Percentiles rank a stretch among this genome's conserved stretches.
These are phyloP conservation scores for Halenospora varia DNA, from an alignment of 495 filamentous ascomycete genomes.

Conservation along the genomic window DNA sequence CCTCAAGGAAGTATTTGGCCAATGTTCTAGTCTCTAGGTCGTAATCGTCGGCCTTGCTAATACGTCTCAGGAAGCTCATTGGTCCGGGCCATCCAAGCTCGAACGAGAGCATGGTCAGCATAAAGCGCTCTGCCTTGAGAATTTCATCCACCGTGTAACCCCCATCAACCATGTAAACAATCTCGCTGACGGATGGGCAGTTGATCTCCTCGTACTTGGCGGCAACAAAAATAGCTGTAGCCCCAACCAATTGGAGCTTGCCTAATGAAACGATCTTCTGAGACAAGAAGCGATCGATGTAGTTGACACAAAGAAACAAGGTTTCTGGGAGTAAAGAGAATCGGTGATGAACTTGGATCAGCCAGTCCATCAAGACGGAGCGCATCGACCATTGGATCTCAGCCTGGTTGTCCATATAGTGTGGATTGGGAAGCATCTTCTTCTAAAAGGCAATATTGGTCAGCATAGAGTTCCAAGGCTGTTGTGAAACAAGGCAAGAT, in stretches of 20 bases:
- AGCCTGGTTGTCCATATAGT: conserved; percentile 96
- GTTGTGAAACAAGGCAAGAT: conserved; percentile 19
- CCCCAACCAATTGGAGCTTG: conserved; percentile 94
- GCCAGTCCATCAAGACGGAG: conserved; percentile 95
- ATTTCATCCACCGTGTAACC: conserved; percentile 89
- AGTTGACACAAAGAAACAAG: conserved; percentile 88
- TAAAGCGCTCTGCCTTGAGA: conserved; percentile 95
- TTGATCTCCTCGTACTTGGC: conserved; percentile 99
- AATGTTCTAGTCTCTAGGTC: conserved; percentile 92
- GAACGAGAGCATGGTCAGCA: conserved; percentile 92
- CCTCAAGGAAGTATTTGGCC: conserved; percentile 96
- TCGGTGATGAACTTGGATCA: conserved; percentile 90
- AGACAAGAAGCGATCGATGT: conserved; percentile 94
- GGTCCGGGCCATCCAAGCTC: conserved; percentile 95
- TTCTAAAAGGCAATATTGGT: conserved; percentile 43
- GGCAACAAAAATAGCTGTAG: conserved; percentile 92
- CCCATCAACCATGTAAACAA: conserved; percentile 96
- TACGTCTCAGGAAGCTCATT: conserved; percentile 94
- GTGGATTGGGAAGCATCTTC: conserved; percentile 74
- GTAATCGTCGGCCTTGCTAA: conserved; percentile 99
- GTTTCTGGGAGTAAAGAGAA: conserved; percentile 92
- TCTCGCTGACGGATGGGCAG: conserved; percentile 88
- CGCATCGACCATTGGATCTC: conserved; percentile 99
- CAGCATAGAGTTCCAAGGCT: conserved; percentile 5
- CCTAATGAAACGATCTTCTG: conserved; percentile 90